Base-by-base conservation (phyloP, 1,284 basidiomycete species). In the Leucoagaricus sp. region DNA sequence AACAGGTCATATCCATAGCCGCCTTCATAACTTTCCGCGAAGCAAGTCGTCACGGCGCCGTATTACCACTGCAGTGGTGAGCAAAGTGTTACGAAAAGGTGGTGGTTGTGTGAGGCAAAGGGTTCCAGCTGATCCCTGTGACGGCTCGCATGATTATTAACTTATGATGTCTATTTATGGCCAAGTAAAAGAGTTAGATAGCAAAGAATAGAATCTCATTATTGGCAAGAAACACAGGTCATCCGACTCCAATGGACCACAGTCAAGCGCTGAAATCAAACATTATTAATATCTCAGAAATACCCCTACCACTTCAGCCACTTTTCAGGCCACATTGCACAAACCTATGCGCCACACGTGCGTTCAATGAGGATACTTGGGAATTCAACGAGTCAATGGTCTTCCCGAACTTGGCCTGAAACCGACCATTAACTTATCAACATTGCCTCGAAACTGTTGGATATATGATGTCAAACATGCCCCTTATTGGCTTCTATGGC, bases 331-430 rank as follows among this genome's bases (percentile, higher is more conserved):
- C n/a, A n/a, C n/a, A 26, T 34, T 25, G 23, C 6, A 26, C 21
- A 28, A 53, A 34, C 41, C 51, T 53, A 53, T 53, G 51, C 21
- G 13, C 5, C 36, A 51, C 53, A 55, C 53, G 53, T 42, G 53
- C 38, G 12, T 31, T 8, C 36, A 49, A 38, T 28, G 53, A 48
- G 53, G 53, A 55, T 49, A 49, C 36, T 55, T 49, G 46, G 53
- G 33, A 26, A 23, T 53, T n/a, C 46, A 21, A 26, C 26, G 33
- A n/a, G 25, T 49, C n/a, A n/a, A n/a, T 28, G 34, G 44, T 31
- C 45, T 23, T 45, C 49, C 23, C 25, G 28, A 45, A 45, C 21
- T 25, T 15, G 31, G 26, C 36, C 4, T 38, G 36, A 38, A 38
- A 38, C 36, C n/a, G n/a, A n/a, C n/a, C n/a, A n/a, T 28, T 31